phyloP scores from a whole-genome alignment of 768 basidiomycete species.

The Rhizopogon sp. region DNA sequence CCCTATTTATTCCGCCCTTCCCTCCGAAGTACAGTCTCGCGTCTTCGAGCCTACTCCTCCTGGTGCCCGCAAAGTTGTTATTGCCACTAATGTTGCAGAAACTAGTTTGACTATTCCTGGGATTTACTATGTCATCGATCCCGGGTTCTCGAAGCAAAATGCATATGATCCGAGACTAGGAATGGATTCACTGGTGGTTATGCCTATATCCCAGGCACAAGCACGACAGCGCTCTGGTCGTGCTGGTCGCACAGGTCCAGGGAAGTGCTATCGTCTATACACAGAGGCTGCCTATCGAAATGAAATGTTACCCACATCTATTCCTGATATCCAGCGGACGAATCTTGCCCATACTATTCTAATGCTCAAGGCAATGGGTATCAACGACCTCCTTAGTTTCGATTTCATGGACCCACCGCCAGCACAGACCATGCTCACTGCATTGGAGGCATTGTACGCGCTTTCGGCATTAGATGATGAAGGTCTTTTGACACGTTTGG shows the following conservation, averaged over 20 bases:
- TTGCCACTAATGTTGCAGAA: constrained; percentile 99
- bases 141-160: constrained; percentile 98
- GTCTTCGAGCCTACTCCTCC: constrained; percentile 98
- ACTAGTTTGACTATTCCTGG: constrained; percentile 98
- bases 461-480: constrained; percentile 96
- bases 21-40: constrained; percentile 95
- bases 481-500: constrained; percentile 88
- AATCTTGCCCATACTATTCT: constrained; percentile 91
- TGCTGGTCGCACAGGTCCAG: constrained; percentile 96
- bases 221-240: constrained; percentile 94
- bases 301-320: constrained; percentile 97
- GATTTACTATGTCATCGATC: constrained; percentile 98
- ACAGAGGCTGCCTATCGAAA: constrained; percentile 98
- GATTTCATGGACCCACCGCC: constrained; percentile 99
- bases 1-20: constrained; percentile 96
- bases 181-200: constrained; percentile 98
- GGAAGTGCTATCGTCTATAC: constrained; percentile 96
- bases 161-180: constrained; percentile 96
- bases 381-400: constrained; percentile 96
- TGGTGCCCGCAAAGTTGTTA: constrained; percentile 97
- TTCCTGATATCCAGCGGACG: constrained; percentile 96
- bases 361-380: constrained; percentile 97
- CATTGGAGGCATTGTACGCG: constrained; percentile 90
- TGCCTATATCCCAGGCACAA: constrained; percentile 98
- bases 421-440: constrained; percentile 94